Conservation (phyloP, 306 rosid species). For the Mimosa pudica region DNA sequence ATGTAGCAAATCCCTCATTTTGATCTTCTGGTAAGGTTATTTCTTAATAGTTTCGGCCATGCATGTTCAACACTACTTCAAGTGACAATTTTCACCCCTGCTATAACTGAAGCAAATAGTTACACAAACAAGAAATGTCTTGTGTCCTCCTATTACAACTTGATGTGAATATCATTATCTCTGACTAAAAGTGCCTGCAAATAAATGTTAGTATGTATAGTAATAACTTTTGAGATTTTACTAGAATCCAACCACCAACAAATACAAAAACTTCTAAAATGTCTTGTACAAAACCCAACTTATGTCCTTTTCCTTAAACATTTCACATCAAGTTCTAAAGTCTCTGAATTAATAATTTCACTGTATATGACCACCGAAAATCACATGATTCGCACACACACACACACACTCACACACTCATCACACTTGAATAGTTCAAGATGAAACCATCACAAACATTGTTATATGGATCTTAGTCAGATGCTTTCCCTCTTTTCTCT, state of each 20-base stretch:
- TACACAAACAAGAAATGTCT: neutral
- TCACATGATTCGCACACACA: neutral
- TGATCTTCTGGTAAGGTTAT: constrained; percentile 44
- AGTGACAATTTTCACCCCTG: constrained; percentile 24
- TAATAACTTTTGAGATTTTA: neutral
- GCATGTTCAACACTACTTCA: constrained; percentile 1
- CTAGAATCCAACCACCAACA: neutral
- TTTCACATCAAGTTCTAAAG: neutral
- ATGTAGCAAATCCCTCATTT: constrained; percentile 70
- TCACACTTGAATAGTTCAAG: neutral
- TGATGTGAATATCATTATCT: neutral
- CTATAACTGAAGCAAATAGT: constrained; percentile 26
- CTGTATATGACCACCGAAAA: neutral
- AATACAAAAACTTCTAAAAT: neutral
- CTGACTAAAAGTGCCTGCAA: neutral
- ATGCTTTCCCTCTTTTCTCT: constrained; percentile 14
- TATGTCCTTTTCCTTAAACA: neutral
- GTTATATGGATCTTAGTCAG: neutral
- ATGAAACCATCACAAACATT: neutral
- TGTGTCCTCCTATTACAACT: neutral
- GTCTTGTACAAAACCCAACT: neutral
- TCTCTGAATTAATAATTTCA: neutral
- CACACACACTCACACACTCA: too few species aligned
- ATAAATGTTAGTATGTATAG: neutral
- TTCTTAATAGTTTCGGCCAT: constrained; percentile 1